Evolutionary conservation across 495 filamentous ascomycete species (phyloP), one percentile per base, ranked within the genome.

Genomic region (Penicillium angulare): DNA sequence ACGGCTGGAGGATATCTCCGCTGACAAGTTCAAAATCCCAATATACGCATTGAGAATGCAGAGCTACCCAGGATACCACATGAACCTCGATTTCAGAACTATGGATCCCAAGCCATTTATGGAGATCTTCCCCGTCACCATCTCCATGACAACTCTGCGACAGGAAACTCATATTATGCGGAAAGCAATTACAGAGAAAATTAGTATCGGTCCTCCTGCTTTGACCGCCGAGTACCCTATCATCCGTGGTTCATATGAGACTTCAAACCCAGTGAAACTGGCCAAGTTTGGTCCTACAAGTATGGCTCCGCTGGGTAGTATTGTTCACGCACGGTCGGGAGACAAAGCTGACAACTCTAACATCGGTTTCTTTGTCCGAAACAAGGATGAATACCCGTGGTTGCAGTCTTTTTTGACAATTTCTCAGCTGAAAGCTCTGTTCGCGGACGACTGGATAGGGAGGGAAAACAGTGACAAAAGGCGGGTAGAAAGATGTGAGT

Each of bases 321-420:
- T 79, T 35, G 64, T 57, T 7, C 65, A 70, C 1, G 72, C 63
- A 12, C 60, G 77, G 18, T 79, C 76, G 4, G 77, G 76, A 15
- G 77, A 81, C 50, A 79, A 81, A 49, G 74, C 66, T 2, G 64
- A 56, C 7, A 73, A 82, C 47, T 59, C 72, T 24, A 80, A 81
- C 40, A 56, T 74, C n/a, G 76, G 79, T 0, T 60, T 81, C 41
- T 80, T 71, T 43, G 66, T 72, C 7, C 57, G 56, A 18, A 44
- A 68, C 23, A 29, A 55, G 9, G 56, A 59, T 7, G 57, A 74
- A 23, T 80, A 69, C 60, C 45, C 69, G 5, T 80, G 77, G 78
- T 56, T 80, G 10, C 65, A 65, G n/a, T 55, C 53, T 16, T 64
- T 68, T 18, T 61, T 82, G 56, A 76, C 67, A 6, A 63, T 43